Conservation (phyloP, 2,329 filamentous ascomycete species). For the Tolypocladium album region DNA sequence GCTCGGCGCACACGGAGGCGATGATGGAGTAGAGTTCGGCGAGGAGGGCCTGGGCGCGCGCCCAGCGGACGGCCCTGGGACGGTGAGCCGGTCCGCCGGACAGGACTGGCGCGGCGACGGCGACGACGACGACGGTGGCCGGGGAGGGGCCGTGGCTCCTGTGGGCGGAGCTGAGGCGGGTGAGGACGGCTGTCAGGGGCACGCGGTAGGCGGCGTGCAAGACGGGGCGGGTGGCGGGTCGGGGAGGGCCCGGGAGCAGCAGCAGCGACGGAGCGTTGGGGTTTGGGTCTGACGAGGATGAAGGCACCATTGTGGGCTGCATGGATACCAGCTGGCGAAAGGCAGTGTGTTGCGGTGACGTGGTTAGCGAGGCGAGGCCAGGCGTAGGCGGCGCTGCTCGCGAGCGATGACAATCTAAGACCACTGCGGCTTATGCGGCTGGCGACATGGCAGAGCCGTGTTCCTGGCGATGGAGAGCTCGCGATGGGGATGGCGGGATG, state of each 20-base stretch:
- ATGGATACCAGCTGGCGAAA: neutral
- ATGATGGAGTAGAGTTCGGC: slow-evolving; percentile 71
- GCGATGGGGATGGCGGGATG: neutral
- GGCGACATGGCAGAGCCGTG: neutral
- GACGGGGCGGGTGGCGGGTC: slow-evolving; percentile 36
- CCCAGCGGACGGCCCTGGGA: slow-evolving; percentile 43
- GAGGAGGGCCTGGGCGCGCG: slow-evolving; percentile 60
- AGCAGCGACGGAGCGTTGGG: slow-evolving; percentile 34
- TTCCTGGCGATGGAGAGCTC: neutral
- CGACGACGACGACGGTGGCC: slow-evolving; percentile 36
- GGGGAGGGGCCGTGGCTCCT: slow-evolving; percentile 18
- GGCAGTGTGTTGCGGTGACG: too few species aligned
- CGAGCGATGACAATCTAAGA: neutral
- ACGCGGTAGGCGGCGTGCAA: slow-evolving; percentile 50
- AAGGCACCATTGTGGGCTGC: neutral
- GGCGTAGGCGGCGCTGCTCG: too few species aligned
- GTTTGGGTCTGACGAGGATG: neutral
- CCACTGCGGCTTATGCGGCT: neutral
- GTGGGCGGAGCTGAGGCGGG: slow-evolving; percentile 27
- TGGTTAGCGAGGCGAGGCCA: neutral
- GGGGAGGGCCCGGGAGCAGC: slow-evolving; percentile 52
- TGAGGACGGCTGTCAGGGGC: slow-evolving; percentile 44
- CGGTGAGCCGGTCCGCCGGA: slow-evolving; percentile 29
- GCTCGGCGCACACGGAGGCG: slow-evolving; percentile 57
- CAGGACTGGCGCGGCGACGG: slow-evolving; percentile 53